Evolutionary conservation across 1,139 yeast genomes (phyloP).

Genomic region (Kurtzmaniella natalensis): DNA sequence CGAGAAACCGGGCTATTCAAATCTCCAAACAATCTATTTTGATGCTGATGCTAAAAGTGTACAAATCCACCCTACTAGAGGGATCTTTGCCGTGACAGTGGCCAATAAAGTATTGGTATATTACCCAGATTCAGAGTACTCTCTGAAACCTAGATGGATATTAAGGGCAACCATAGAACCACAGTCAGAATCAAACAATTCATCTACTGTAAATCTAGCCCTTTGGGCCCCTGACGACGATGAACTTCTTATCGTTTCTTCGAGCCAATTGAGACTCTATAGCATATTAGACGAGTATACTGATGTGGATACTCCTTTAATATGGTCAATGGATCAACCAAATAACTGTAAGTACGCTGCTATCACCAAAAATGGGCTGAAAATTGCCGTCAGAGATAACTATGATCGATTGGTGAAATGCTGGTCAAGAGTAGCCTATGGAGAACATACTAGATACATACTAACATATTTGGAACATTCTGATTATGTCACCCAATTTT

Average conservation of each 20-base stretch:
- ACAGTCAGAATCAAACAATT: too few species aligned
- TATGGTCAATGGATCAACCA: slow-evolving; percentile 58
- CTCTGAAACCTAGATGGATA: slow-evolving; percentile 49
- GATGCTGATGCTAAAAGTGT: slow-evolving; percentile 64
- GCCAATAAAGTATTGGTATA: slow-evolving; percentile 29
- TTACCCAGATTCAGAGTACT: slow-evolving; percentile 42
- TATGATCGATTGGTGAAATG: slow-evolving; percentile 68
- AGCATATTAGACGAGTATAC: slow-evolving; percentile 46
- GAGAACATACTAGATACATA: slow-evolving; percentile 63
- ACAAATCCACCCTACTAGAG: slow-evolving; percentile 56
- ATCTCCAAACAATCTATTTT: slow-evolving; percentile 75
- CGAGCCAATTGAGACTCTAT: slow-evolving; percentile 48
- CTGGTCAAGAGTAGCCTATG: slow-evolving; percentile 76
- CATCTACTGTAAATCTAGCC: slow-evolving; percentile 43
- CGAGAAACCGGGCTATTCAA: slow-evolving; percentile 4
- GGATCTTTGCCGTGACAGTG: slow-evolving; percentile 49
- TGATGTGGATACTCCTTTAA: slow-evolving; percentile 21
- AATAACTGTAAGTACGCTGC: slow-evolving; percentile 50
- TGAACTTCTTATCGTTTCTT: slow-evolving; percentile 63
- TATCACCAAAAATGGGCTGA: slow-evolving; percentile 61
- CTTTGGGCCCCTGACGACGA: slow-evolving; percentile 62
- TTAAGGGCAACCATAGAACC: slow-evolving; percentile 18
- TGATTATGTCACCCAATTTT: slow-evolving; percentile 8
- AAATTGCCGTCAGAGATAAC: slow-evolving; percentile 57
- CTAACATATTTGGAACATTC: slow-evolving; percentile 60